Evolutionary conservation across 164 flowering plant genomes (phyloP).

Genomic region (Aristolochia fimbriata): DNA sequence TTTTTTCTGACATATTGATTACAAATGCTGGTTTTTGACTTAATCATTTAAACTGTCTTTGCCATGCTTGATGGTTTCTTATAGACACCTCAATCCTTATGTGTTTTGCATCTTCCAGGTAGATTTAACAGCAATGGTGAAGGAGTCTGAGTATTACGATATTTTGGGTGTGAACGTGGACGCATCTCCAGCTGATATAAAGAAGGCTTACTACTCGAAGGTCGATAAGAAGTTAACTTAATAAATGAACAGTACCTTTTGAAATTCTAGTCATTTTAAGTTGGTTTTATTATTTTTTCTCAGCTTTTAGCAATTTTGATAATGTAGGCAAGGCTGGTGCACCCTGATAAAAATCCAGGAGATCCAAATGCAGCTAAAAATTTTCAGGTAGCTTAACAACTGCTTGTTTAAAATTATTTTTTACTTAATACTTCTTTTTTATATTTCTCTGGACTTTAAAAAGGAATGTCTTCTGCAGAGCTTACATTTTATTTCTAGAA

Average conservation of each 20-base stretch:
- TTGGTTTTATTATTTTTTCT: background rate
- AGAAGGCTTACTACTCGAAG: slow-evolving; percentile 86
- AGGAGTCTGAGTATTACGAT: slow-evolving; percentile 70
- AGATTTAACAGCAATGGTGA: slow-evolving; percentile 43
- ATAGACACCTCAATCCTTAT: background rate
- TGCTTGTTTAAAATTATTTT: background rate
- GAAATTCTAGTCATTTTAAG: background rate
- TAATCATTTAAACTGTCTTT: no score
- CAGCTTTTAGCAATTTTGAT: slow-evolving; percentile 1
- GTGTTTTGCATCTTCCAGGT: slow-evolving; percentile 1
- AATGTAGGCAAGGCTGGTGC: slow-evolving; percentile 76
- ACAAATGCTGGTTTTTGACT: no score
- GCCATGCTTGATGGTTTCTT: no score
- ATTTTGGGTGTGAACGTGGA: slow-evolving; percentile 59
- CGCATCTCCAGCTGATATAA: slow-evolving; percentile 67
- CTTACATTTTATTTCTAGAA: no score
- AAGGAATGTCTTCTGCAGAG: no score
- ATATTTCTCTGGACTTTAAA: background rate
- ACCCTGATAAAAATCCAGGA: slow-evolving; percentile 91
- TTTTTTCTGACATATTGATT: no score
- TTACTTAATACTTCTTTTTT: background rate
- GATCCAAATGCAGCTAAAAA: slow-evolving; percentile 80
- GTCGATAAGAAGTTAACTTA: slow-evolving; percentile 14
- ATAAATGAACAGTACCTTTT: no score
- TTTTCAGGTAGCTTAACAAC: slow-evolving; percentile 45